Evolutionary conservation across 352 stramenopile species (phyloP), one percentile per base, ranked within the genome.

Genomic region (Pythium monospermum): DNA sequence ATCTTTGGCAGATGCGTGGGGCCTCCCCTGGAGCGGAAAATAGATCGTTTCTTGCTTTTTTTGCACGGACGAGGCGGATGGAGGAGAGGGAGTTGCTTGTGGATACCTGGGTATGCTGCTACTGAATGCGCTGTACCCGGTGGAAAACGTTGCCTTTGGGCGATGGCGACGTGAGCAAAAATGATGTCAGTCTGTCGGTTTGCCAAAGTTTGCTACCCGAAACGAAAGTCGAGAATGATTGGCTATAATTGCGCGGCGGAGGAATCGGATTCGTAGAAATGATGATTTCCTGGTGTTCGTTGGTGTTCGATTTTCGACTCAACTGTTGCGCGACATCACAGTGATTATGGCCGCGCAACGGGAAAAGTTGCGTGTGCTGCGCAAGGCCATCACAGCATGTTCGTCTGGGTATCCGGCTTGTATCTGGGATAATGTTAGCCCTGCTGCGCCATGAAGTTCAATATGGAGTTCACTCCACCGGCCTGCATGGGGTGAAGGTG

Each of bases 271-370:
- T n/a, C n/a, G n/a, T n/a, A n/a, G n/a, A n/a, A n/a, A n/a, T 35
- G 30, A 33, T 37, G 43, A 27, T 25, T 6, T 21, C 21, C 39
- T 22, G 41, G n/a, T 35, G 18, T 42, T 52, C 40, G 25, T 39
- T 40, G 25, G 18, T 36, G 49, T 46, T 42, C 45, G 28, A 42
- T 43, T 21, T 37, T 16, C 8, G 37, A 3, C 18, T 16, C 13
- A 25, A 8, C 6, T 4, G 18, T 8, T 4, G 43, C 18, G 27
- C 27, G 21, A n/a, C 15, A 56, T 30, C 38, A 4, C 2, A 5
- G 4, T 57, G 49, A 57, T 49, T 57, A 57, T 57, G 49, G 41
- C 44, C 30, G 30, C 30, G 7, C 30, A 15, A 7, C 30, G 7
- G 30, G 15, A 35, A 15, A 7, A 15, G 15, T 35, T 15, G 8